A percentile compares a stretch with the other conserved stretches of the same genome.
Conservation (phyloP, 1,139 yeast species). For the Pichia sp. region DNA sequence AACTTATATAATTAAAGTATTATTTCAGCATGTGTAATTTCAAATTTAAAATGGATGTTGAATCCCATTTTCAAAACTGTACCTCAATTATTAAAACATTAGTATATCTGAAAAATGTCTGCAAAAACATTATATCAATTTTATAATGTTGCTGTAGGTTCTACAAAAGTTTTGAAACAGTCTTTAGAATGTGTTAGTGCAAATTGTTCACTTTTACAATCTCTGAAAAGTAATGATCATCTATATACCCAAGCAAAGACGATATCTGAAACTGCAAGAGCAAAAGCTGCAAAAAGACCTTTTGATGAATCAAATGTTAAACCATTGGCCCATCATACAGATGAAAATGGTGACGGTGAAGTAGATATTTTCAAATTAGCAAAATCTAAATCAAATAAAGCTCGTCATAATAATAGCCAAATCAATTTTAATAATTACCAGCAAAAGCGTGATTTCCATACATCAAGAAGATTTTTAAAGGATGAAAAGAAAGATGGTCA, state of each 20-base stretch:
- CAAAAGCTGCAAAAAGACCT: slow-evolving; percentile 17
- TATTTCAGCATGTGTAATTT: too few relatives aligned
- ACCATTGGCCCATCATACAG: slow-evolving; percentile 10
- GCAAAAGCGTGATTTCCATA: slow-evolving; percentile 17
- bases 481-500: slow-evolving; percentile 3
- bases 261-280: slow-evolving; percentile 27
- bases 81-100: too few relatives aligned
- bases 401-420: slow-evolving; percentile 8
- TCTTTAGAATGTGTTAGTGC: slow-evolving; percentile 24
- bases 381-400: slow-evolving; percentile 23
- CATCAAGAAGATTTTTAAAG: slow-evolving; percentile 4
- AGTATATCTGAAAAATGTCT: slow-evolving; percentile 5
- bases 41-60: too few relatives aligned
- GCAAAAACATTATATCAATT: slow-evolving; percentile 18
- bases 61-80: too few relatives aligned
- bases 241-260: slow-evolving; percentile 32
- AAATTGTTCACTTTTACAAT: slow-evolving; percentile 25
- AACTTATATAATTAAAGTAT: too few relatives aligned
- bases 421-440: slow-evolving; percentile 2
- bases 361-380: slow-evolving; percentile 30
- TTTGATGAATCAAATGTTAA: slow-evolving; percentile 14
- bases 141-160: slow-evolving; percentile 18
- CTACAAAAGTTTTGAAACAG: slow-evolving; percentile 17
- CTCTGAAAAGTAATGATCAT: slow-evolving; percentile 27
- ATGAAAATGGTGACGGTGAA: slow-evolving; percentile 20